phyloP scores from a whole-genome alignment of 176 grass and related monocot species.

The Eragrostis curvula region DNA sequence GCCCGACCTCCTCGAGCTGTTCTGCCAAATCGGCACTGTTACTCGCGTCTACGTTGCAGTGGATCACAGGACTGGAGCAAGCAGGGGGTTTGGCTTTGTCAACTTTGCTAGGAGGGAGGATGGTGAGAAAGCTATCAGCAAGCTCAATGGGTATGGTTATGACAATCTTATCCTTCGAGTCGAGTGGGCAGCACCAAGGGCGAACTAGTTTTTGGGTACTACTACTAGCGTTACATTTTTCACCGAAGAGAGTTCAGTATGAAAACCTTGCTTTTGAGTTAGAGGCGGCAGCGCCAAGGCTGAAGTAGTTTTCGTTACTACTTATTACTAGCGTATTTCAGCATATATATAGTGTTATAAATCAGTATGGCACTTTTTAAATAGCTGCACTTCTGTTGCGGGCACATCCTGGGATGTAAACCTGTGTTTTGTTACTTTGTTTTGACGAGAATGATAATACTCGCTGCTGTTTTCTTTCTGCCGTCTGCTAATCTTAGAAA shows the following conservation, averaged over 20 bases:
- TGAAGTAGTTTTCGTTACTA: neutral
- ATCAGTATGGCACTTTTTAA: neutral
- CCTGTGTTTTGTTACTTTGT: neutral
- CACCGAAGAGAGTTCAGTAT: neutral
- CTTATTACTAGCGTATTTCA: neutral
- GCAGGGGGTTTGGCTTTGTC: slow-evolving; percentile 62
- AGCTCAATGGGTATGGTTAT: slow-evolving; percentile 69
- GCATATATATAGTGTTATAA: neutral
- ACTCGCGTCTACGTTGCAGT: slow-evolving; percentile 53
- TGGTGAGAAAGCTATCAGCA: slow-evolving; percentile 62
- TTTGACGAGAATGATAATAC: slow-evolving; percentile 34
- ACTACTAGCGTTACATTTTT: neutral
- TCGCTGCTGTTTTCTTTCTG: neutral
- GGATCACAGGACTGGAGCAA: slow-evolving; percentile 53
- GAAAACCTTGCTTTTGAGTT: neutral
- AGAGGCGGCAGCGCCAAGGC: neutral
- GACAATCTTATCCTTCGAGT: slow-evolving; percentile 66
- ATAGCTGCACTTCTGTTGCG: neutral
- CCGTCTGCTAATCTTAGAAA: neutral
- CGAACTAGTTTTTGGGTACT: slow-evolving; percentile 31
- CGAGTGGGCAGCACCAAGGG: slow-evolving; percentile 58
- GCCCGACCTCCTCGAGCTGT: slow-evolving; percentile 51
- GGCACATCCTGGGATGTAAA: too few relatives aligned
- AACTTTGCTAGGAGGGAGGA: slow-evolving; percentile 56
- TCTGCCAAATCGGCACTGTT: slow-evolving; percentile 51